Base-by-base conservation (phyloP, 2,329 filamentous ascomycete genomes). In the Colletotrichum brevisporum region DNA sequence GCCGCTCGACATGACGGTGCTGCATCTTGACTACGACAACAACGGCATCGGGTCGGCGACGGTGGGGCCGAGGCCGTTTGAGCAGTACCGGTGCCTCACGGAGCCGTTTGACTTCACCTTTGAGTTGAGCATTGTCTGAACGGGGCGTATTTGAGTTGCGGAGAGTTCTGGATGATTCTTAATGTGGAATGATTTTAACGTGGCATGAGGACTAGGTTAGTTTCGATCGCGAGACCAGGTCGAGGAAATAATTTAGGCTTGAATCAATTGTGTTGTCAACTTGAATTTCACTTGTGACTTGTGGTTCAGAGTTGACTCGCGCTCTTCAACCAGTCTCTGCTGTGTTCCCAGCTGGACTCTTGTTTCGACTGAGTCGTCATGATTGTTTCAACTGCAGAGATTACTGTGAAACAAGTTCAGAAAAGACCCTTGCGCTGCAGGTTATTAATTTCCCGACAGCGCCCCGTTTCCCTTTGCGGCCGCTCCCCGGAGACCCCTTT, bases 1-100 rank as follows among this genome's bases (percentile, higher is more conserved):
- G 72, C 78, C 78, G 74, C 76, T 77, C 57, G 75, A 82, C 15
- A 75, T 79, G 63, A 79, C 83, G 39, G 73, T 84, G 21, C 63
- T 85, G 43, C 76, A 83, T 27, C 66, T 85, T 45, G 83, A 85
- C 74, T 77, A 75, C 21, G 75, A 78, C 63, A 81, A 83, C 72
- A 80, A 84, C 74, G 82, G 83, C 0, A 67, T 85, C 52, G 83
- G 83, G 1, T 83, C 78, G 48, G 83, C 79, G 5, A 82, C 78
- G 52, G 83, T 81, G 74, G 83, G 83, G 6, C 83, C 83, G 1
- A 78, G 77, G 67, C 68, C 73, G 1, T 71, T 74, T 31, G 69
- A 69, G 65, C 36, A 59, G 52, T 71, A 74, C 24, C 53, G 54
- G 48, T 67, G 65, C 53, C 57, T 57, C n/a, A 51, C 70, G 4